These are phyloP conservation scores for Penicillium sp. DNA, from an alignment of 2,329 filamentous ascomycete genomes.

Conservation along the genomic window DNA sequence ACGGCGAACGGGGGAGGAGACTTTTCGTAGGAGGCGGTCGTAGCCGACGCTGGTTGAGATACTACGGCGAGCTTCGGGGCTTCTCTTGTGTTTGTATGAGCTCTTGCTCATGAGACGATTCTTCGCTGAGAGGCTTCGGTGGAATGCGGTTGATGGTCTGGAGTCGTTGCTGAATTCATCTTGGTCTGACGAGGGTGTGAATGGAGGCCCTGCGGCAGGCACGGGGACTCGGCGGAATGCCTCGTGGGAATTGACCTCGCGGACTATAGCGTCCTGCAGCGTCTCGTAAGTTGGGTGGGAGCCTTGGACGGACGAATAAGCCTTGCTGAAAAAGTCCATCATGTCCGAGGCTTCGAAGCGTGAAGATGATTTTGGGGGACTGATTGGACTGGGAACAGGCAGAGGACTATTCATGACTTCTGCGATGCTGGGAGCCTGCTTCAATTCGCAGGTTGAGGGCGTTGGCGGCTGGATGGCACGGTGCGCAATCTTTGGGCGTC, in stretches of 20 bases:
- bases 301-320: slow-evolving; percentile 32
- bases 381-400: slow-evolving; percentile 24
- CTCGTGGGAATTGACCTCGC: slow-evolving; percentile 46
- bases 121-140: slow-evolving; percentile 28
- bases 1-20: slow-evolving; percentile 27
- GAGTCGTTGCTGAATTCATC: slow-evolving; percentile 20
- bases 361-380: slow-evolving; percentile 24
- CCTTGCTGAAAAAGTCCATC: slow-evolving; percentile 43
- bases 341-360: slow-evolving; percentile 39
- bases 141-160: slow-evolving; percentile 13
- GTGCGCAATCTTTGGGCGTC: slow-evolving; percentile 34
- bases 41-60: slow-evolving; percentile 28
- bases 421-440: slow-evolving; percentile 37
- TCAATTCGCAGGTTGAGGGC: slow-evolving; percentile 25
- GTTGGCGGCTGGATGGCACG: slow-evolving; percentile 38
- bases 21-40: slow-evolving; percentile 19
- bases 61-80: slow-evolving; percentile 29
- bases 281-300: slow-evolving; percentile 40
- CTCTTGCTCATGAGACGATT: slow-evolving; percentile 31
- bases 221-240: slow-evolving; percentile 38
- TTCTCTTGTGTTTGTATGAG: slow-evolving; percentile 30
- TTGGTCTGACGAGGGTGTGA: slow-evolving; percentile 31
- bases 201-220: slow-evolving; percentile 31
- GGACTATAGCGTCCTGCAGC: slow-evolving; percentile 43
- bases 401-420: slow-evolving; percentile 43